These are phyloP conservation scores for Tetraselmis striata DNA, from an alignment of 139 green algal genomes.

Conservation along the genomic window DNA sequence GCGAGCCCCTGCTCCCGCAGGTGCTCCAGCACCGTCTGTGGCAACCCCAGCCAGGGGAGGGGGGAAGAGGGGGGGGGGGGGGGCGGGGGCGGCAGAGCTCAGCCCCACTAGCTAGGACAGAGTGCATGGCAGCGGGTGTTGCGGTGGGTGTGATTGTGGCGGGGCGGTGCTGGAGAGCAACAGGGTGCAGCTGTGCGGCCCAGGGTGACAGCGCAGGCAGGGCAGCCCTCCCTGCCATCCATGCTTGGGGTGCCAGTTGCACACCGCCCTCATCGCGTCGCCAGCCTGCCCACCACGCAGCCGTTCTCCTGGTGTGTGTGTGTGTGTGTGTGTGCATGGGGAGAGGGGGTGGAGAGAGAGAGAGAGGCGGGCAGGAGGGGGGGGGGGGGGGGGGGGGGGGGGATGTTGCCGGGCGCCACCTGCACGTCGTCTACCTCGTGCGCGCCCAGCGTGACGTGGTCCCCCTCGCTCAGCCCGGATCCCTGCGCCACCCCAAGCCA, in stretches of 20 bases:
- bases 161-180: no score
- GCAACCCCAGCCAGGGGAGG: not conserved
- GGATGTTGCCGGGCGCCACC: not conserved
- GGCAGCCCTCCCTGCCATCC: no score
- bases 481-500: constrained; percentile 42
- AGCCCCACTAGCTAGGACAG: no score
- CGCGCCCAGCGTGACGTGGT: constrained; percentile 85
- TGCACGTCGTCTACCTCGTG: constrained; percentile 80
- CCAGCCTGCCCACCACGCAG: no score
- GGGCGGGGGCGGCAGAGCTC: no score
- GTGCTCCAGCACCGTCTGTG: constrained; percentile 40
- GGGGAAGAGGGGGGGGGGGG: not conserved
- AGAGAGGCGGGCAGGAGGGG: not conserved
- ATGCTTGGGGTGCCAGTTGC: no score
- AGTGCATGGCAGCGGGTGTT: not conserved
- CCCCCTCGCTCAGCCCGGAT: constrained; percentile 77
- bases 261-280: no score
- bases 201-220: no score
- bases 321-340: not conserved
- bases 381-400: no score
- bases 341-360: not conserved
- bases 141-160: not conserved
- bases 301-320: no score
- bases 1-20: constrained; percentile 42
- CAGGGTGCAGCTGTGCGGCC: no score